Evolutionary conservation across 1,284 basidiomycete species (phyloP), one percentile per base, ranked within the genome.

Genomic region (Ustilago trichophora): DNA sequence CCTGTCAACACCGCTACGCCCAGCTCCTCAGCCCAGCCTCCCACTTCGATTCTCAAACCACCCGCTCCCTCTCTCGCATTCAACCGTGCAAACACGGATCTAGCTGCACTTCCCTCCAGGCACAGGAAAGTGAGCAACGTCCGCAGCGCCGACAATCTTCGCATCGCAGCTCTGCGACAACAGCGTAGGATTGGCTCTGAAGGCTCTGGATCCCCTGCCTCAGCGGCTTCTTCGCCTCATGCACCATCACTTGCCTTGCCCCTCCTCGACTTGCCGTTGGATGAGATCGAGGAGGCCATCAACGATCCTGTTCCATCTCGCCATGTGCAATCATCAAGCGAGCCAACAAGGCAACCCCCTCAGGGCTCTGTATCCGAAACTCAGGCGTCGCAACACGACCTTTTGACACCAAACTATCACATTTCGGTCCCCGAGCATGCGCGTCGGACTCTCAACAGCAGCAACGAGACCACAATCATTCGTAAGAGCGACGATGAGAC

Each of bases 101-200:
- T 25, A 6, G 11, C 4, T 9, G 24, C 16, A 8, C 19, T 18
- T 21, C 27, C 22, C 0, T 21, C 38, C 7, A 9, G 13, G 16
- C 3, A 25, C 10, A 46, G 38, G n/a, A 48, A 16, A n/a, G 24
- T 60, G 22, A 15, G 13, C 26, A 60, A 56, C 25, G 48, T 36
- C 5, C 56, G 57, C 25, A 67, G 64, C 22, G 64, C 64, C 3
- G 64, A 67, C 7, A 67, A 67, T 9, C 47, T 67, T 26, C 56
- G 64, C 11, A 38, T 63, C 34, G 31, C 49, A 25, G 53, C 53
- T 12, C 44, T 56, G 6, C 53, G 48, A 19, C 60, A 64, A 33
- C 44, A 53, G 45, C 49, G 54, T 1, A 48, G 60, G 31, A 37
- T 53, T 13, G 62, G 62, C 37, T 58, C 62, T 5, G 51, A 65